Conservation (phyloP, 768 basidiomycete species). For the Boletellus emodensis region DNA sequence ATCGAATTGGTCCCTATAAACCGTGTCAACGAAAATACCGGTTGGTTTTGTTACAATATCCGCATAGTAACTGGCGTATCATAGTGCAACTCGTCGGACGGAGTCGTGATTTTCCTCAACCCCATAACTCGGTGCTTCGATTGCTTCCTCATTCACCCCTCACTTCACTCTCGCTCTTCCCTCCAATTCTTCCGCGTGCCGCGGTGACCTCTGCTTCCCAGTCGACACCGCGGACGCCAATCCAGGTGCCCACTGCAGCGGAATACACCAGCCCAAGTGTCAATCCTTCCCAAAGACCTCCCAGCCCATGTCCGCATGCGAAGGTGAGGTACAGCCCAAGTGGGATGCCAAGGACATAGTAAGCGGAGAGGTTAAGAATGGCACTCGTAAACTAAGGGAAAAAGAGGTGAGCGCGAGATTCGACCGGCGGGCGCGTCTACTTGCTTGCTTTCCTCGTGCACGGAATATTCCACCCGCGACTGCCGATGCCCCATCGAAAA, state of each 20-base stretch:
- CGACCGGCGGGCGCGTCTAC: background rate
- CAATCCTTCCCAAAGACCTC: slow-evolving; percentile 84
- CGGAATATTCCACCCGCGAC: slow-evolving; percentile 77
- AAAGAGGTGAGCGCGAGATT: background rate
- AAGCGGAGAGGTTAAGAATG: slow-evolving; percentile 56
- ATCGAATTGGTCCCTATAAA: too few species aligned
- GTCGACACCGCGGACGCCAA: slow-evolving; percentile 52
- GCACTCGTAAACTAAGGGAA: slow-evolving; percentile 60
- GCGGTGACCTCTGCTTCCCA: slow-evolving; percentile 57
- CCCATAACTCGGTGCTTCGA: background rate
- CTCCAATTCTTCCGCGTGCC: slow-evolving; percentile 33
- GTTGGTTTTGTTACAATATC: too few species aligned
- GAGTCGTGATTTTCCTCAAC: too few species aligned
- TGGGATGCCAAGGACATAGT: slow-evolving; percentile 82
- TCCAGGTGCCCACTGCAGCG: slow-evolving; percentile 52
- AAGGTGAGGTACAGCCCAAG: slow-evolving; percentile 79
- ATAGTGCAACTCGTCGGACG: too few species aligned
- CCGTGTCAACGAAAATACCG: too few species aligned
- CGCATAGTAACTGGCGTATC: too few species aligned
- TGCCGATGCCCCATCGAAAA: slow-evolving; percentile 74
- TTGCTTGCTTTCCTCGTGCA: slow-evolving; percentile 73
- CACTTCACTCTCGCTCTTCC: slow-evolving; percentile 34
- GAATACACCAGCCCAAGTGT: slow-evolving; percentile 62
- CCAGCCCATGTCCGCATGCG: slow-evolving; percentile 48
- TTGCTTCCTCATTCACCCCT: background rate